A percentile compares a stretch with the other conserved stretches of the same genome.
These are phyloP conservation scores for Paragyromitra xinjiangensis DNA, from an alignment of 495 filamentous ascomycete species.

Conservation along the genomic window DNA sequence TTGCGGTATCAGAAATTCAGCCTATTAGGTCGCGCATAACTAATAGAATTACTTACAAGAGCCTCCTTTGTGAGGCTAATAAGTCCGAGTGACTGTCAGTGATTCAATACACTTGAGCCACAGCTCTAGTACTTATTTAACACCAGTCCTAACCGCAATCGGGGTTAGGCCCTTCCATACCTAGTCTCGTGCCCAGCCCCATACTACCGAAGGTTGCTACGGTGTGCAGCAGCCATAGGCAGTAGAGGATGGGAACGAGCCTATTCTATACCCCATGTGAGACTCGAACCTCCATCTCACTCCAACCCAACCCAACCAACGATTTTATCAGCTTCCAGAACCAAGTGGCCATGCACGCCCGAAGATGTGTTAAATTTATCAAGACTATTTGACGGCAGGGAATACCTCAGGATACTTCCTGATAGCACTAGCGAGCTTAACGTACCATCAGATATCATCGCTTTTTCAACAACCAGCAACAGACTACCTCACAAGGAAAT, in stretches of 20 bases:
- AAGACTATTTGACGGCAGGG: background rate
- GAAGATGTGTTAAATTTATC: background rate
- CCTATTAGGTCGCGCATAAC: background rate
- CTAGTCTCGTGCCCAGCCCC: too few species aligned
- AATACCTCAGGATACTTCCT: background rate
- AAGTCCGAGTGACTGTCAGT: background rate
- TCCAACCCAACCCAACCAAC: background rate
- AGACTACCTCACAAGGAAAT: too few species aligned
- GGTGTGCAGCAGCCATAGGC: too few species aligned
- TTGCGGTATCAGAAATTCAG: background rate
- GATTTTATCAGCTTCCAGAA: background rate
- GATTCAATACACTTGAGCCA: background rate
- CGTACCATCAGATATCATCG: too few species aligned
- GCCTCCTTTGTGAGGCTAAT: background rate
- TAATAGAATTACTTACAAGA: background rate
- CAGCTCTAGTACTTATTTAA: background rate
- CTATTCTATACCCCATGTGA: too few species aligned
- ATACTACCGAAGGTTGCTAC: too few species aligned
- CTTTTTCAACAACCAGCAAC: too few species aligned
- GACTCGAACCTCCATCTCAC: too few species aligned
- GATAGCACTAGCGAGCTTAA: too few species aligned
- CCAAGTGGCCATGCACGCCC: too few species aligned
- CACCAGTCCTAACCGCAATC: background rate
- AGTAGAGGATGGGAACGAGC: too few species aligned
- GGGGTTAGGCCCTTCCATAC: background rate